These are phyloP conservation scores for Arctium lappa DNA, from an alignment of 129 eudicot species.

Conservation along the genomic window DNA sequence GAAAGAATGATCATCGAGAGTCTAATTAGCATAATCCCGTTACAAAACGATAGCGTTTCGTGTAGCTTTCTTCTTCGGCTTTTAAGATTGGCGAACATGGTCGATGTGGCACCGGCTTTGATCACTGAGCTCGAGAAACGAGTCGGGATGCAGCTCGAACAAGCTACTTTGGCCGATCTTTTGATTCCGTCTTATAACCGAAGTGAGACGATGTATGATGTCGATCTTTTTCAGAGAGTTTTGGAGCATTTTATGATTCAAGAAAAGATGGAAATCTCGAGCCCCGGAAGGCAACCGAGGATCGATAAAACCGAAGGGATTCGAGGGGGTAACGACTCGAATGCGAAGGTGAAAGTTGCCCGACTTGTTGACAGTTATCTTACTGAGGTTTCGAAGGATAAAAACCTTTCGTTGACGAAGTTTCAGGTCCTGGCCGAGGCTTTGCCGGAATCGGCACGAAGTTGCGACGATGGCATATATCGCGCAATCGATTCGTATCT, in stretches of 20 bases:
- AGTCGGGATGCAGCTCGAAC: constrained; percentile 94
- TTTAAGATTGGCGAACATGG: constrained; percentile 64
- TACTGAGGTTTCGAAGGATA: constrained; percentile 75
- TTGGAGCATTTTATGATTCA: constrained; percentile 89
- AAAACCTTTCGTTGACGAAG: constrained; percentile 65
- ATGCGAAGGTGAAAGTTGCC: constrained; percentile 69
- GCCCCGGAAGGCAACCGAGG: constrained; percentile 39
- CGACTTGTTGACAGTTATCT: constrained; percentile 84
- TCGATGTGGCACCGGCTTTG: constrained; percentile 79
- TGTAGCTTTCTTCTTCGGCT: constrained; percentile 84
- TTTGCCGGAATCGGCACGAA: constrained; percentile 85
- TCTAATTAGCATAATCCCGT: constrained; percentile 86
- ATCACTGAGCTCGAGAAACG: constrained; percentile 88
- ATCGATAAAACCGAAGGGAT: constrained; percentile 26
- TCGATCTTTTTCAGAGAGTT: constrained; percentile 82
- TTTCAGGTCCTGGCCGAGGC: constrained; percentile 94
- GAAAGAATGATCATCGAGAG: constrained; percentile 81
- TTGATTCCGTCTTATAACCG: constrained; percentile 69
- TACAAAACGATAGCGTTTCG: constrained; percentile 71
- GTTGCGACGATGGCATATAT: constrained; percentile 84
- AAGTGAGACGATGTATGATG: constrained; percentile 67
- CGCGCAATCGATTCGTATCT: constrained; percentile 91
- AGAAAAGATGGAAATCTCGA: constrained; percentile 64
- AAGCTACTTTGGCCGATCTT: constrained; percentile 80
- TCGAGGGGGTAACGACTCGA: constrained; percentile 34